Conservation (phyloP, 116 monocot genomes). For the Zostera marina region DNA sequence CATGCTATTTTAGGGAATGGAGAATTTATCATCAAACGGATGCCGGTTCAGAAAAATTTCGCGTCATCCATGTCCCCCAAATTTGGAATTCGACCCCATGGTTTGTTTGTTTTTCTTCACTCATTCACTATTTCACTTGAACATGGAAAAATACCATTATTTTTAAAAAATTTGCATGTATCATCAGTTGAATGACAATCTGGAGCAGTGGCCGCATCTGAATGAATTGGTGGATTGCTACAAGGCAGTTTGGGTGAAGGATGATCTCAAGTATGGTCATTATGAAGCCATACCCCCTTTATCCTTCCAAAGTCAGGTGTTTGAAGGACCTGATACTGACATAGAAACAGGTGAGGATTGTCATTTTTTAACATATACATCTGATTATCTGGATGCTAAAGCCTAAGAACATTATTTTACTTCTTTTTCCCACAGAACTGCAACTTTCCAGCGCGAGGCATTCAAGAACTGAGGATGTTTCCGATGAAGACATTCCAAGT, state of each 20-base stretch:
- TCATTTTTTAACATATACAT: neutral
- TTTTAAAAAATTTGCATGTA: neutral
- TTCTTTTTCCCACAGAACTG: conserved; percentile 38
- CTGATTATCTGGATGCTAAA: neutral
- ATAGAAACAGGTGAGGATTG: conserved; percentile 64
- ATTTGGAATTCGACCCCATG: conserved; percentile 51
- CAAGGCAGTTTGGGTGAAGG: conserved; percentile 87
- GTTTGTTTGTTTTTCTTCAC: conserved; percentile 29
- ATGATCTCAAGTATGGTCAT: conserved; percentile 78
- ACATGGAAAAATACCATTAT: neutral
- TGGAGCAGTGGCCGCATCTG: conserved; percentile 95
- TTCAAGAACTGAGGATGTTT: conserved; percentile 42
- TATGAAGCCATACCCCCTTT: conserved; percentile 42
- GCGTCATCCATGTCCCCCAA: conserved; percentile 35
- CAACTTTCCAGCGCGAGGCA: conserved; percentile 61
- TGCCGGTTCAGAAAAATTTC: conserved; percentile 63
- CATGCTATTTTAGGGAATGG: conserved; percentile 21
- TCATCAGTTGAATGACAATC: conserved; percentile 60
- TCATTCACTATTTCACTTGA: neutral
- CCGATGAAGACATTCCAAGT: conserved; percentile 78
- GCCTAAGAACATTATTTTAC: neutral
- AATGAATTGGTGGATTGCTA: conserved; percentile 91
- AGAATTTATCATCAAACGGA: conserved; percentile 34
- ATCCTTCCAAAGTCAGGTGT: conserved; percentile 76
- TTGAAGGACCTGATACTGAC: conserved; percentile 97